These are phyloP conservation scores for Niveomyces coronatus DNA, from an alignment of 2,329 filamentous ascomycete species.

Conservation along the genomic window DNA sequence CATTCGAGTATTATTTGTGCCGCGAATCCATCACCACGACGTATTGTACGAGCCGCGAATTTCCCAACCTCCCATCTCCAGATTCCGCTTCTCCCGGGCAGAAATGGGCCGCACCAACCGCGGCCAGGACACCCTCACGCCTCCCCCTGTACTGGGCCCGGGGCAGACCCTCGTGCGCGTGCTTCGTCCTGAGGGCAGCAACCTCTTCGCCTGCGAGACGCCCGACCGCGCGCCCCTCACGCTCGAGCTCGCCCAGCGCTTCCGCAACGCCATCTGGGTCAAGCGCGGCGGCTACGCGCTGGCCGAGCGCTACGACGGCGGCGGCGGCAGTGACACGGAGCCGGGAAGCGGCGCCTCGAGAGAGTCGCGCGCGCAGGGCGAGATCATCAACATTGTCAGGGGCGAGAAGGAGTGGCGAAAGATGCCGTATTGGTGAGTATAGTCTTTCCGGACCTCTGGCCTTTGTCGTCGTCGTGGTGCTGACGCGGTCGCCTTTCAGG, in stretches of 20 bases:
- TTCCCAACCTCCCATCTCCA: too few species aligned
- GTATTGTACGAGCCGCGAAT: too few species aligned
- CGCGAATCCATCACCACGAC: too few species aligned
- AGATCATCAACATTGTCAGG: conserved; percentile 86
- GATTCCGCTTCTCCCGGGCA: too few species aligned
- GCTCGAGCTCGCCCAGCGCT: conserved; percentile 73
- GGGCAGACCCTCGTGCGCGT: conserved; percentile 67
- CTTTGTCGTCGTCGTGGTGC: conserved; percentile 8
- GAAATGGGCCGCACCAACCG: conserved; percentile 47
- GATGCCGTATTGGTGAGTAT: conserved; percentile 66
- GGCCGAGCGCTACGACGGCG: conserved; percentile 55
- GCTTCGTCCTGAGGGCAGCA: conserved; percentile 77
- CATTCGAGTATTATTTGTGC: too few species aligned
- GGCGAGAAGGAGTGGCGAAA: conserved; percentile 92
- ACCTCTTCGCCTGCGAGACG: conserved; percentile 70
- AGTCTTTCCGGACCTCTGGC: not conserved
- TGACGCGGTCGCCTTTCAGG: conserved; percentile 38
- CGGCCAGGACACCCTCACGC: conserved; percentile 56
- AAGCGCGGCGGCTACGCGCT: conserved; percentile 81
- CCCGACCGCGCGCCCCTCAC: conserved; percentile 56
- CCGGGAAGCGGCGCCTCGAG: conserved; percentile 44
- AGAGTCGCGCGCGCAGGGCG: conserved; percentile 61
- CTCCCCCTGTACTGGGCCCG: conserved; percentile 46
- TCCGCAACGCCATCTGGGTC: conserved; percentile 90
- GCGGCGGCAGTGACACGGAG: too few species aligned